Percentiles rank a stretch among this genome's conserved stretches.
Evolutionary conservation across 2,329 filamentous ascomycete species (phyloP).

Genomic region (Epichloe hybrida): DNA sequence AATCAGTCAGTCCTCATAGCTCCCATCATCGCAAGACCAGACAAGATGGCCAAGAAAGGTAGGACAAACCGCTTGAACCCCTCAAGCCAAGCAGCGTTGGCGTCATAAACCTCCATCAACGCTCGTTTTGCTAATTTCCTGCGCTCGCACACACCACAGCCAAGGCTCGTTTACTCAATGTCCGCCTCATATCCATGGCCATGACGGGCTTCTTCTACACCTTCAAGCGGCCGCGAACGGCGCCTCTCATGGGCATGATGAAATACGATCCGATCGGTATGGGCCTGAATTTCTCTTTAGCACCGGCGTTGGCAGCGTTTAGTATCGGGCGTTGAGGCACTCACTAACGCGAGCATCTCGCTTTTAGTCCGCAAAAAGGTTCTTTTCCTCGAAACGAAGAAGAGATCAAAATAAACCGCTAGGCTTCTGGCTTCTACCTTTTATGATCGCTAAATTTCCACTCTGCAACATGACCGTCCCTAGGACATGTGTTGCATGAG

Average conservation of each 20-base stretch:
- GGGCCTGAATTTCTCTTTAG: constrained; percentile 1
- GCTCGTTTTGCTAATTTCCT: constrained; percentile 5
- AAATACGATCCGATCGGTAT: constrained; percentile 96
- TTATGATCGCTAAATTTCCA: neutral
- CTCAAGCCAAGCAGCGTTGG: neutral
- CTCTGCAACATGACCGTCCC: neutral
- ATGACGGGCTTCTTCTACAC: constrained; percentile 98
- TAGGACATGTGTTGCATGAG: neutral
- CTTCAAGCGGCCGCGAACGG: constrained; percentile 65
- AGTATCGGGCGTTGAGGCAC: neutral
- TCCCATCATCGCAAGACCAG: neutral
- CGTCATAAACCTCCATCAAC: neutral
- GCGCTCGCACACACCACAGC: constrained; percentile 30
- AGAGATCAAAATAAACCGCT: constrained; percentile 44
- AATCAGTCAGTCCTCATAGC: neutral
- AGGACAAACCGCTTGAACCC: neutral
- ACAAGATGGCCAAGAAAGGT: constrained; percentile 16
- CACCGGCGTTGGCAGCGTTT: neutral
- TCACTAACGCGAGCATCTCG: neutral
- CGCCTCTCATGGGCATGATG: constrained; percentile 85
- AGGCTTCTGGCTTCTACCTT: neutral
- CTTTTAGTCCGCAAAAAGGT: constrained; percentile 85
- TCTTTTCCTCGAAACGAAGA: constrained; percentile 86
- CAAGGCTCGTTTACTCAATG: constrained; percentile 84
- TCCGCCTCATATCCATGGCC: constrained; percentile 95